Base-by-base conservation (phyloP, 257 asterid genomes). In the Ocimum tenuiflorum region DNA sequence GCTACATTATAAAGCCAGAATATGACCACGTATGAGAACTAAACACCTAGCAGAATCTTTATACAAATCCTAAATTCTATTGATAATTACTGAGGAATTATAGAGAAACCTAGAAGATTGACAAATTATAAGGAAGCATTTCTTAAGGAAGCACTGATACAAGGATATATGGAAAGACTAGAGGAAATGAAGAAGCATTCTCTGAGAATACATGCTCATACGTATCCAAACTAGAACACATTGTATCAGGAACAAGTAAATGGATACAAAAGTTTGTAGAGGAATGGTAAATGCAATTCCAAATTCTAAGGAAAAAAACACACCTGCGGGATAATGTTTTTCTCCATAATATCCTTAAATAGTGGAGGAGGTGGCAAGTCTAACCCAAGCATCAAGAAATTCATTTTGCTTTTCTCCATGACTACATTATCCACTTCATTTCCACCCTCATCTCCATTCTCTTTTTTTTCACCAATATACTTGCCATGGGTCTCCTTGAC, bases 351-450 rank as follows among this genome's bases (percentile, higher is more conserved):
- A 76, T 89, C 97, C 83, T 88, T 78, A 74, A 87, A 92, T 53
- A 92, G 85, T 3, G 99, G 99, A 7, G 99, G 99, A 10, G 97
- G 99, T 4, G 97, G 99, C 86, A 92, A 86, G 80, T 90, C 99
- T 64, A 92, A 70, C 33, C 97, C 99, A 61, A 92, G 99, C 99
- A 92, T 92, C 65, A 92, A 48, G 77, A 89, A 90, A 24, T 88
- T 86, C 97, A 86, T 88, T 75, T 76, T 89, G 80, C 90, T 89
- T 27, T 83, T 80, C 66, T 92, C 91, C 70, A 54, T 56, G 63
- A 19, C 47, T 57, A 41, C 60, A 15, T 82, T 79, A 72, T 31
- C 73, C 61, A 45, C 52, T 58, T 63, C 85, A 43, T 22, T 69
- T 27, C 79, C 86, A 59, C 74, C 83, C 64, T 75, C 81, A 58